Evolutionary conservation across 208 protist genomes (phyloP).

Genomic region (Leishmania turanica): DNA sequence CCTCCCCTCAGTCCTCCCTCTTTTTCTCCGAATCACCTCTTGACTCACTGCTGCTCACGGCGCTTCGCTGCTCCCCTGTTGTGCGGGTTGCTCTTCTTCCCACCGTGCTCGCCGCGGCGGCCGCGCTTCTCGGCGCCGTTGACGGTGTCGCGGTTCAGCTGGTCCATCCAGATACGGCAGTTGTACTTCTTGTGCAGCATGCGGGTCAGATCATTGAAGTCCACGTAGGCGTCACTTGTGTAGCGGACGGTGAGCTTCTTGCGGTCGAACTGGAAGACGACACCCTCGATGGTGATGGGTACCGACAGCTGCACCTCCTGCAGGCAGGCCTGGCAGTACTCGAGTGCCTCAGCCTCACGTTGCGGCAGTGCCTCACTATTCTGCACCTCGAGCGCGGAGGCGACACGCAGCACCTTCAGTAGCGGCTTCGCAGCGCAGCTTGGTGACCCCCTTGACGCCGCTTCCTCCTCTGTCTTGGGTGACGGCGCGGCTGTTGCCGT

Average conservation of each 20-base stretch:
- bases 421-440: constrained; percentile 1
- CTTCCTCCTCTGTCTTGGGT: constrained; percentile 26
- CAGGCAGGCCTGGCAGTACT: constrained; percentile 55
- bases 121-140: constrained; percentile 22
- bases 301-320: constrained; percentile 48
- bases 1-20: not conserved
- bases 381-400: constrained; percentile 48
- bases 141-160: constrained; percentile 74
- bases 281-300: constrained; percentile 70
- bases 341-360: constrained; percentile 61
- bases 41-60: constrained; percentile 9
- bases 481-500: not conserved
- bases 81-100: constrained; percentile 14
- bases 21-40: not conserved
- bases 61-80: constrained; percentile 15
- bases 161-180: constrained; percentile 92
- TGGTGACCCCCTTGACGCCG: not conserved
- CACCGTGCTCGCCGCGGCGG: constrained; percentile 19
- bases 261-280: constrained; percentile 87
- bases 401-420: constrained; percentile 60
- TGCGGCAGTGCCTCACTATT: constrained; percentile 42
- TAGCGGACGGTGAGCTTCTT: constrained; percentile 92
- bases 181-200: constrained; percentile 76
- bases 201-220: constrained; percentile 82
- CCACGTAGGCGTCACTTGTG: constrained; percentile 69